Percentiles rank a stretch among this genome's conserved stretches.
Conservation (phyloP, 164 flowering plant genomes). For the Macadamia integrifolia region DNA sequence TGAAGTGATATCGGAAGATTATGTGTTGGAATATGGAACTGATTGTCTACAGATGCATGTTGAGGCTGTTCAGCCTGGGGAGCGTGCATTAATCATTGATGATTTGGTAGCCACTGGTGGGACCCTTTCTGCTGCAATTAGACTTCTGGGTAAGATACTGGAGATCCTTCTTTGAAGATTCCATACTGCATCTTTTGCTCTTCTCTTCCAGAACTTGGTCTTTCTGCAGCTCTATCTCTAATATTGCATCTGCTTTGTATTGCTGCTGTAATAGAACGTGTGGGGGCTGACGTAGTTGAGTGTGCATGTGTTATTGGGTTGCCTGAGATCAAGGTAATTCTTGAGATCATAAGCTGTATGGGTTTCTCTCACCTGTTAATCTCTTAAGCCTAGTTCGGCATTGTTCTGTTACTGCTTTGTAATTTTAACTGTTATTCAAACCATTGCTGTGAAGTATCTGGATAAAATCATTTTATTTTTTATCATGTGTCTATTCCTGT, state of each 20-base stretch:
- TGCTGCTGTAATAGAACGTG: slow-evolving; percentile 48
- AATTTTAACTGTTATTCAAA: too few species aligned
- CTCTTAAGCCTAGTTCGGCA: too few species aligned
- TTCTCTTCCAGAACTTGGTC: background rate
- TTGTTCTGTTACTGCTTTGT: too few species aligned
- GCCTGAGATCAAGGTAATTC: slow-evolving; percentile 65
- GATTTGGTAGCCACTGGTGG: slow-evolving; percentile 97
- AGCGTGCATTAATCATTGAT: slow-evolving; percentile 72
- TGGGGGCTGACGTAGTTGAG: slow-evolving; percentile 81
- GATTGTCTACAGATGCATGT: slow-evolving; percentile 92
- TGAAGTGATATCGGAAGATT: slow-evolving; percentile 64
- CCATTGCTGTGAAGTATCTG: too few species aligned
- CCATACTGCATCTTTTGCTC: background rate
- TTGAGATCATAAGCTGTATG: too few species aligned
- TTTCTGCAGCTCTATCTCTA: background rate
- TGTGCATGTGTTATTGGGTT: slow-evolving; percentile 90
- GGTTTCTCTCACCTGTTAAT: too few species aligned
- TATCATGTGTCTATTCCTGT: too few species aligned
- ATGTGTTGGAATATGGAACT: slow-evolving; percentile 83
- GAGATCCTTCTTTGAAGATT: background rate
- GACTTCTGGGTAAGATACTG: slow-evolving; percentile 54
- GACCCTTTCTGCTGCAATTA: slow-evolving; percentile 78
- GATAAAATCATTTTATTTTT: too few species aligned
- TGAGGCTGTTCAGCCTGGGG: slow-evolving; percentile 78
- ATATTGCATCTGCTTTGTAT: background rate